These are phyloP conservation scores for Mayamaea pseudoterrestris DNA, from an alignment of 108 stramenopile species.

Conservation along the genomic window DNA sequence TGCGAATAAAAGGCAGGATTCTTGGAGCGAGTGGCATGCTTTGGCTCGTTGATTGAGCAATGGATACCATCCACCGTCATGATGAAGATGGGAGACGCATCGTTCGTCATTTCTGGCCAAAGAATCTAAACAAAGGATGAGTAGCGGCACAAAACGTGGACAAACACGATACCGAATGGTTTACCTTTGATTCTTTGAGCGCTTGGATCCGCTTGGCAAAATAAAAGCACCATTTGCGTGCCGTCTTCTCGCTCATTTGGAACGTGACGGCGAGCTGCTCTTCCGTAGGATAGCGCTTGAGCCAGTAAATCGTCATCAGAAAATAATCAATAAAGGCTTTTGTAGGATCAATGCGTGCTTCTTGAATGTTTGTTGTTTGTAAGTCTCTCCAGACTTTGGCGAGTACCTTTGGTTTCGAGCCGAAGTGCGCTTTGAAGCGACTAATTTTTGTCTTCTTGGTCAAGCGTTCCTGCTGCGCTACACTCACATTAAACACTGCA, in stretches of 20 bases:
- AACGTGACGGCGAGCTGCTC: not conserved
- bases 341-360: not conserved
- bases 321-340: not conserved
- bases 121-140: too few relatives aligned
- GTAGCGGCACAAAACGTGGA: too few relatives aligned
- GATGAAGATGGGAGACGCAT: too few relatives aligned
- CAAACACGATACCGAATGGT: too few relatives aligned
- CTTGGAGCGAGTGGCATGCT: not conserved
- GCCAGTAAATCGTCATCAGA: not conserved
- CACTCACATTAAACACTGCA: too few relatives aligned
- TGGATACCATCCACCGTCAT: too few relatives aligned
- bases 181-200: not conserved
- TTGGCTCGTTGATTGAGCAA: too few relatives aligned
- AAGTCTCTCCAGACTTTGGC: not conserved
- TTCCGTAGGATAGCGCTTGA: not conserved
- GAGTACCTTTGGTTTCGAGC: not conserved
- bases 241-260: not conserved
- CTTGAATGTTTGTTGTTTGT: not conserved
- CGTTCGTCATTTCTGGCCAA: too few relatives aligned
- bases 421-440: not conserved
- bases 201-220: not conserved
- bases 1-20: conserved; percentile 12
- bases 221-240: not conserved
- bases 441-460: not conserved
- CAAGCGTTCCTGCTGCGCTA: too few relatives aligned